Conservation (phyloP, 352 stramenopile species). For the Pythium dissimile region DNA sequence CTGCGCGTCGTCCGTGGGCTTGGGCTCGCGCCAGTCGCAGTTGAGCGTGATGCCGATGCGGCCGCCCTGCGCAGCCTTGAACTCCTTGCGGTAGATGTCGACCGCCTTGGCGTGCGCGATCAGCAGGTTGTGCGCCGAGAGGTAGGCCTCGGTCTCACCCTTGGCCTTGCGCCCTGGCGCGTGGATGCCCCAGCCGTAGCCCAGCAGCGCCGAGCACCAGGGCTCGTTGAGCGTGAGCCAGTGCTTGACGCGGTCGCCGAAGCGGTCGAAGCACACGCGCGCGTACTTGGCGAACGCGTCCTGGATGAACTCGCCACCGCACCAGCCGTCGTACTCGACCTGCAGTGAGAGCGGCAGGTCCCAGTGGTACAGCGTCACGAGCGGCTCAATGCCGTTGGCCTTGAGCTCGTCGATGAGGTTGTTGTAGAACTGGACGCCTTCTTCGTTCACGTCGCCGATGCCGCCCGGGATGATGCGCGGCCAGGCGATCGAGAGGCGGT, state of each 20-base stretch:
- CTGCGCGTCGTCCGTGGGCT: constrained; percentile 39
- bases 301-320: constrained; percentile 53
- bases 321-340: constrained; percentile 63
- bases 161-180: constrained; percentile 45
- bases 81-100: constrained; percentile 60
- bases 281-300: constrained; percentile 81
- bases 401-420: constrained; percentile 83
- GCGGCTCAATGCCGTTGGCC: constrained; percentile 71
- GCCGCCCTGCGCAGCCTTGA: constrained; percentile 39
- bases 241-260: constrained; percentile 72
- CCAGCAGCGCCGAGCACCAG: constrained; percentile 45
- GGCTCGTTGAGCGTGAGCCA: constrained; percentile 96
- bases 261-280: constrained; percentile 83
- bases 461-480: constrained; percentile 71
- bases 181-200: constrained; percentile 59
- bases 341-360: constrained; percentile 87
- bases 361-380: constrained; percentile 96
- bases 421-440: constrained; percentile 91
- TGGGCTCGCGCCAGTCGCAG: constrained; percentile 86
- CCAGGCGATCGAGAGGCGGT: constrained; percentile 94
- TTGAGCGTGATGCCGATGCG: constrained; percentile 92
- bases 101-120: constrained; percentile 86
- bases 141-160: constrained; percentile 33
- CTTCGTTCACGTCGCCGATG: constrained; percentile 63
- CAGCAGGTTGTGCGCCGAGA: constrained; percentile 84